Evolutionary conservation across 2,329 filamentous ascomycete species (phyloP).

Genomic region (Conoideocrella luteorostrata): DNA sequence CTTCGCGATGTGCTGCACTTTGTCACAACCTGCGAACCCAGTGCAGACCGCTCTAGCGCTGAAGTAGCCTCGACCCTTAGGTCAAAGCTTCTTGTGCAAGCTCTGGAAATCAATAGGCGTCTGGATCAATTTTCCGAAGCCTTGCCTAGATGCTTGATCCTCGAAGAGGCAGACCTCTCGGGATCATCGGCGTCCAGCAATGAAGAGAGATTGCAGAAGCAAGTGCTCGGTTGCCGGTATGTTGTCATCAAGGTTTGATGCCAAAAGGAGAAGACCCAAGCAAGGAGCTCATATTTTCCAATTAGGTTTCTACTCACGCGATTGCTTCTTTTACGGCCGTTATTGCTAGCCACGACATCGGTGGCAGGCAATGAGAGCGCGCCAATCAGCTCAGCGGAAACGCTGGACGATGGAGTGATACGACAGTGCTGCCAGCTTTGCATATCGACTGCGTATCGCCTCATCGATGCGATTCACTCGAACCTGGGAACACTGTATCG

Average conservation of each 20-base stretch:
- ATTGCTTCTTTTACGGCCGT: slow-evolving; percentile 1
- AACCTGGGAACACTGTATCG: slow-evolving; percentile 1
- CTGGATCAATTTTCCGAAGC: slow-evolving; percentile 2
- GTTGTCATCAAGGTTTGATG: neutral
- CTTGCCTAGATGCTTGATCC: neutral
- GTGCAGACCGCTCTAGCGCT: neutral
- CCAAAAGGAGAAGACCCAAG: neutral
- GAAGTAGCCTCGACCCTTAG: neutral
- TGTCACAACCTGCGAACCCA: slow-evolving; percentile 2
- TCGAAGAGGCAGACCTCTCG: neutral
- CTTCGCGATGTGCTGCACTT: slow-evolving; percentile 2
- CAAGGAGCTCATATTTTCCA: neutral
- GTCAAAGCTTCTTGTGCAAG: neutral
- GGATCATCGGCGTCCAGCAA: neutral
- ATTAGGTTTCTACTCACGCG: slow-evolving; percentile 4
- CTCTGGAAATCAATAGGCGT: slow-evolving; percentile 4
- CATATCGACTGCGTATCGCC: slow-evolving; percentile 3
- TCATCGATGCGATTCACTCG: slow-evolving; percentile 2
- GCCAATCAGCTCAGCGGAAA: neutral
- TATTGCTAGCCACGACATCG: neutral
- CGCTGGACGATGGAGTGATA: slow-evolving; percentile 1
- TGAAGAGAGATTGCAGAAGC: slow-evolving; percentile 3
- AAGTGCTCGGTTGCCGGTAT: slow-evolving; percentile 5
- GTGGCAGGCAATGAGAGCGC: neutral
- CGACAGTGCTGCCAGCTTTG: slow-evolving; percentile 5